Evolutionary conservation across 306 rosid species (phyloP).

Genomic region (Quercus cerris): DNA sequence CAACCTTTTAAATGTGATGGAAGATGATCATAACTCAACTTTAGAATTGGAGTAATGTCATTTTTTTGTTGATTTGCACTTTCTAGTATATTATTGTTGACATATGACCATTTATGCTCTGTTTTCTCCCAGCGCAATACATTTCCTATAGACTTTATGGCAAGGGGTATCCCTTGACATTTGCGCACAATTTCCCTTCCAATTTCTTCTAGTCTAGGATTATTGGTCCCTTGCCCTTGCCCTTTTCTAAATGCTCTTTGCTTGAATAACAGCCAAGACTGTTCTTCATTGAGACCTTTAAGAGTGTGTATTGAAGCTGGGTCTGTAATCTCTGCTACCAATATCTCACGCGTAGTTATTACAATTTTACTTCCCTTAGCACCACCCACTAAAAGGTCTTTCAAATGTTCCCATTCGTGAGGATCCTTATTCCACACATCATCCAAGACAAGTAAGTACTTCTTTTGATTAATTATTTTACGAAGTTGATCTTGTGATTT

Average conservation of each 20-base stretch:
- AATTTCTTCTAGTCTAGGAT: background rate
- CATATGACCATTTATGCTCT: constrained; percentile 29
- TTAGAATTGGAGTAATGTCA: constrained; percentile 26
- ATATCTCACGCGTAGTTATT: constrained; percentile 29
- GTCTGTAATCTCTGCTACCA: constrained; percentile 4
- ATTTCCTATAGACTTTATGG: constrained; percentile 31
- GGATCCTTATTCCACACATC: constrained; percentile 35
- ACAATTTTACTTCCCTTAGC: constrained; percentile 30
- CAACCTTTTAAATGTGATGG: constrained; percentile 34
- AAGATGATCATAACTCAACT: constrained; percentile 27
- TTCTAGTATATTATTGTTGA: constrained; percentile 31
- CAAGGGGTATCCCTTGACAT: constrained; percentile 19
- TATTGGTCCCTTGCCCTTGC: background rate
- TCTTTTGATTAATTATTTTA: constrained; percentile 18
- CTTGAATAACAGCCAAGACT: constrained; percentile 26
- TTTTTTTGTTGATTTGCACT: constrained; percentile 12
- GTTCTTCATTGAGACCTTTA: constrained; percentile 8
- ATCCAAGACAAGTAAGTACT: constrained; percentile 38
- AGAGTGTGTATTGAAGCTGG: constrained; percentile 1
- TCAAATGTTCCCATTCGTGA: constrained; percentile 14
- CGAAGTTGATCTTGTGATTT: constrained; percentile 4
- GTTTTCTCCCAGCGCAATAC: constrained; percentile 21
- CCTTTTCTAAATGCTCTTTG: constrained; percentile 17
- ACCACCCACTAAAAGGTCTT: constrained; percentile 23
- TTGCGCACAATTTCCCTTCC: constrained; percentile 32